phyloP scores from a whole-genome alignment of 495 filamentous ascomycete species.

The Neurospora cerealis region DNA sequence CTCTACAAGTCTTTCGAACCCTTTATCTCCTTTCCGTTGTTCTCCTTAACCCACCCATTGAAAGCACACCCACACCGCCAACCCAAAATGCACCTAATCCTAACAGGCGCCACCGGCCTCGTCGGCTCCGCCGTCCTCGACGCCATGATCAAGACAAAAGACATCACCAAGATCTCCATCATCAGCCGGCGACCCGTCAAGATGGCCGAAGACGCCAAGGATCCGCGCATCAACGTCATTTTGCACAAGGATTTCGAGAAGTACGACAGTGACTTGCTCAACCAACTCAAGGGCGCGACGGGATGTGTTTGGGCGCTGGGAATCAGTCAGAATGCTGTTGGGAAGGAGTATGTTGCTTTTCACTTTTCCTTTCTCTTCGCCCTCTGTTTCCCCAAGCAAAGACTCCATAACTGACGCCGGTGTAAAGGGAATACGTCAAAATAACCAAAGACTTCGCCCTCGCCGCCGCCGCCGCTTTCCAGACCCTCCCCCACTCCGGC shows the following conservation, averaged over 20 bases:
- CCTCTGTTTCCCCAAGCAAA: background rate
- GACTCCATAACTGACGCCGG: background rate
- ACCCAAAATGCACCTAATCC: conserved; percentile 55
- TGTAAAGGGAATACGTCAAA: conserved; percentile 49
- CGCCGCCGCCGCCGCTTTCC: conserved; percentile 46
- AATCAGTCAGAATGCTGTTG: conserved; percentile 46
- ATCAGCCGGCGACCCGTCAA: conserved; percentile 54
- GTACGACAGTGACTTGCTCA: conserved; percentile 45
- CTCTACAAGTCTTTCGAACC: background rate
- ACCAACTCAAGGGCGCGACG: conserved; percentile 49
- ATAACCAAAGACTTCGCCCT: conserved; percentile 58
- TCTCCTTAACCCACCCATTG: background rate
- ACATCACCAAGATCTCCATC: conserved; percentile 53
- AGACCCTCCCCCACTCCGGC: conserved; percentile 24
- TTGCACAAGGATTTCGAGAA: conserved; percentile 53
- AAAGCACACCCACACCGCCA: background rate
- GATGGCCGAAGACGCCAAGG: conserved; percentile 50
- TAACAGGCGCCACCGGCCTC: conserved; percentile 66
- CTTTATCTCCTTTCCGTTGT: background rate
- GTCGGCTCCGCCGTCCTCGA: conserved; percentile 56
- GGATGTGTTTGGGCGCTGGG: conserved; percentile 67
- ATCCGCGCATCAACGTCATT: conserved; percentile 51
- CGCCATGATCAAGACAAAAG: conserved; percentile 47
- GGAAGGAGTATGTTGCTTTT: conserved; percentile 41
- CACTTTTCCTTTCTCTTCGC: conserved; percentile 5